phyloP scores from a whole-genome alignment of 2,329 filamentous ascomycete genomes.

The Lanzia echinophila region DNA sequence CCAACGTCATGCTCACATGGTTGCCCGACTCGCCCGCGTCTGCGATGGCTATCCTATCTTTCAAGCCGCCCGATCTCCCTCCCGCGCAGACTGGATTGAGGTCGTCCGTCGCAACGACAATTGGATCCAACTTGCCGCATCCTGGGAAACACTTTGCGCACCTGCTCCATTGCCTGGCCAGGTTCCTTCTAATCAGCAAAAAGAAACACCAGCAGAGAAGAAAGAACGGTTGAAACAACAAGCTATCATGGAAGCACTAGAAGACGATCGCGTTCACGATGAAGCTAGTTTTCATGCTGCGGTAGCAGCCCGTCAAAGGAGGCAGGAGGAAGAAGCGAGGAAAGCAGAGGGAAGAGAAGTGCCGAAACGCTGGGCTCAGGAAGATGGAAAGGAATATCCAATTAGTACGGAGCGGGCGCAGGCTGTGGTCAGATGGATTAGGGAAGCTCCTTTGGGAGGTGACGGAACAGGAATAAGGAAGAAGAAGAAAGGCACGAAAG shows the following conservation, averaged over 20 bases:
- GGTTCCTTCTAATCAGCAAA: slow-evolving; percentile 28
- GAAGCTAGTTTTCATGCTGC: slow-evolving; percentile 59
- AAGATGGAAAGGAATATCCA: slow-evolving; percentile 62
- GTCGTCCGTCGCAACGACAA: slow-evolving; percentile 60
- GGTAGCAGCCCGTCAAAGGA: slow-evolving; percentile 52
- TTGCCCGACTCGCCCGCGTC: slow-evolving; percentile 65
- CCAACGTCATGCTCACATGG: slow-evolving; percentile 74
- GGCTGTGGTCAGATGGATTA: slow-evolving; percentile 63
- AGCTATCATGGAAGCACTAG: slow-evolving; percentile 59
- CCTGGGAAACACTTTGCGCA: slow-evolving; percentile 67
- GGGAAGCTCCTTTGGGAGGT: slow-evolving; percentile 43
- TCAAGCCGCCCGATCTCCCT: slow-evolving; percentile 62
- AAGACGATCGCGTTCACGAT: slow-evolving; percentile 61
- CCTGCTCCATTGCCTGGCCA: slow-evolving; percentile 47
- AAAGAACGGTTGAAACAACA: slow-evolving; percentile 55
- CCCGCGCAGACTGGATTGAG: slow-evolving; percentile 75
- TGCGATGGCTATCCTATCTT: slow-evolving; percentile 78
- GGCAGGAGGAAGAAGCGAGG: slow-evolving; percentile 45
- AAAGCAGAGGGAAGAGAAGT: slow-evolving; percentile 24
- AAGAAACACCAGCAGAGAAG: slow-evolving; percentile 46
- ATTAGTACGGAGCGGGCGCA: slow-evolving; percentile 64
- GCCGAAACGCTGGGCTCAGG: slow-evolving; percentile 53
- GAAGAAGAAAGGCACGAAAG: slow-evolving; percentile 32
- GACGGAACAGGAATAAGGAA: slow-evolving; percentile 30
- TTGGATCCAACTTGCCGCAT: slow-evolving; percentile 57